Evolutionary conservation across 139 green algal species (phyloP).

Genomic region (Chlamydomonas sp.): DNA sequence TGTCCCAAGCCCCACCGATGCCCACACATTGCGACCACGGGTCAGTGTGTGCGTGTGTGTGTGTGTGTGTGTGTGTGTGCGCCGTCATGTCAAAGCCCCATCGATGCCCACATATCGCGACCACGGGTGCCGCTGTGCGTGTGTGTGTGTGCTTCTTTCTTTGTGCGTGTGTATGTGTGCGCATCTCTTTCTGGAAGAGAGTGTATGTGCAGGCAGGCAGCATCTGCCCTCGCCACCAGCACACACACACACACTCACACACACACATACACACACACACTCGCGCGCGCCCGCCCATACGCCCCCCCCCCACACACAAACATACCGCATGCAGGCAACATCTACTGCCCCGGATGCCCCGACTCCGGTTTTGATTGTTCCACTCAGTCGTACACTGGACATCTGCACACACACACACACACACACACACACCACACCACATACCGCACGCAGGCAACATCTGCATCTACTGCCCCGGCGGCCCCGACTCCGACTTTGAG

Average conservation of each 20-base stretch:
- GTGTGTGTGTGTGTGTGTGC: too few relatives aligned
- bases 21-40: constrained; percentile 97
- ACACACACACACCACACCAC: neutral
- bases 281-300: neutral
- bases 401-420: neutral
- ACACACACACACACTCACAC: neutral
- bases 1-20: constrained; percentile 97
- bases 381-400: neutral
- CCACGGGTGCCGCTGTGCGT: too few relatives aligned
- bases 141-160: too few relatives aligned
- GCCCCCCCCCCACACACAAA: too few relatives aligned
- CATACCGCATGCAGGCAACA: neutral
- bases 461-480: constrained; percentile 97
- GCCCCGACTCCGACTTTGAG: constrained; percentile 97
- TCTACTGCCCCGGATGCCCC: too few relatives aligned
- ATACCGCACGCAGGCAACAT: constrained; percentile 80
- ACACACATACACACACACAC: neutral
- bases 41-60: constrained; percentile 14
- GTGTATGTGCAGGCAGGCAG: too few relatives aligned
- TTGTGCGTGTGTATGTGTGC: too few relatives aligned
- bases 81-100: constrained; percentile 99
- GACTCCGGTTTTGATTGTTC: too few relatives aligned
- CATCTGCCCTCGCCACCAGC: neutral
- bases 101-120: constrained; percentile 97
- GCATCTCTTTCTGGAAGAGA: too few relatives aligned